Evolutionary conservation across 2,329 filamentous ascomycete species (phyloP), one percentile per base, ranked within the genome.

Genomic region (Ascochyta lentis): DNA sequence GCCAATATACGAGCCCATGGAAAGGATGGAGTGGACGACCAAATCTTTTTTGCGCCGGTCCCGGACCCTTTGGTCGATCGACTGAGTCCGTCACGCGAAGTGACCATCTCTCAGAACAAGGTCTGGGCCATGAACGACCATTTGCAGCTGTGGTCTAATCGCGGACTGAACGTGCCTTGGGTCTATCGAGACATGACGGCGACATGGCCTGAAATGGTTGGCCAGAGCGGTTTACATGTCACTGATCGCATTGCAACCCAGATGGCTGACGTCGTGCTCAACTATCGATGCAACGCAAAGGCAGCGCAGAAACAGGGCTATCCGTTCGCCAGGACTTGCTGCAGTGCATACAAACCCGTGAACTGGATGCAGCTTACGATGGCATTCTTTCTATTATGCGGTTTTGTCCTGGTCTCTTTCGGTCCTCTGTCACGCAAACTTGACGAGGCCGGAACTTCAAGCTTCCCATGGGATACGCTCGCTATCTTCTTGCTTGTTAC

Each of bases 181-280:
- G 79, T 76, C 27, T 85, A 81, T 61, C 76, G 78, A 35, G 66
- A 76, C 22, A 84, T 87, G 81, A 79, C 76, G 1, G 64, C 67
- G 15, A 67, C 68, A 29, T 65, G 76, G 23, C 63, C 63, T 27
- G 69, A 71, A 7, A 68, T 72, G 37, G 83, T 81, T 39, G 74
- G 79, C 41, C 75, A 77, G 39, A 80, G 79, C 54, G 82, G 83
- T 13, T 61, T 86, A 23, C 81, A 84, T 68, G 75, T 83, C 9
- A 70, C 77, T 12, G 74, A 79, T 13, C 72, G 68, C 24, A 76
- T 85, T 26, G 79, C 80, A 1, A 73, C 74, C 42, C 73, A 73
- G 48, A 81, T 82, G 71, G 79, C 81, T 13, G 81, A 86, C 62
- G 68, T 86, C 16, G 67, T 84, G 2, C 76, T 87, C 45, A 84